Conservation (phyloP, 768 basidiomycete species). For the Udeniomyces megalosporus region DNA sequence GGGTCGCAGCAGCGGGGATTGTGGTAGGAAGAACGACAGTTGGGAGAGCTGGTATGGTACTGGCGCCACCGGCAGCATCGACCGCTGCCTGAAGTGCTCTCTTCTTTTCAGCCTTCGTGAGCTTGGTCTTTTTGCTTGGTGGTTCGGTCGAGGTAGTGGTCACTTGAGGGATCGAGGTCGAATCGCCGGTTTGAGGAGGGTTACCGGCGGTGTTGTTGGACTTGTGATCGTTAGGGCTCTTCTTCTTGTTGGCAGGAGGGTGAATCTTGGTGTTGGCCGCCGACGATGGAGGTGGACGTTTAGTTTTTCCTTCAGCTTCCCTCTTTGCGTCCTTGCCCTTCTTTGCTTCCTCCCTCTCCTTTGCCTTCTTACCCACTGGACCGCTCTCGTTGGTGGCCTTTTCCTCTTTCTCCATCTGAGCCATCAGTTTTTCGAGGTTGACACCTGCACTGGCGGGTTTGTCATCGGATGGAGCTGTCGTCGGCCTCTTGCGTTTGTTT, state of each 20-base stretch:
- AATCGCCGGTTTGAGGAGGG: background rate
- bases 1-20: background rate
- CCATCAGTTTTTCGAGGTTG: slow-evolving; percentile 17
- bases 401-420: slow-evolving; percentile 10
- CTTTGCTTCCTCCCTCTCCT: background rate
- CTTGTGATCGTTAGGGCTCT: background rate
- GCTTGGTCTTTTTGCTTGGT: background rate
- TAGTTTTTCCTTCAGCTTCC: background rate
- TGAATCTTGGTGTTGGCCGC: too few relatives aligned
- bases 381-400: background rate
- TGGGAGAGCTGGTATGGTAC: background rate
- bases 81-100: background rate
- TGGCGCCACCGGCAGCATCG: background rate
- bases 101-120: slow-evolving; percentile 1
- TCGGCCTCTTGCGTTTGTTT: slow-evolving; percentile 9
- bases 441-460: background rate
- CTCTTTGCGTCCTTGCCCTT: slow-evolving; percentile 9
- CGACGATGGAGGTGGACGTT: background rate
- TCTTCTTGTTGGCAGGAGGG: too few relatives aligned
- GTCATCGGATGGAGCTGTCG: background rate
- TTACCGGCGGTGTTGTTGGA: background rate
- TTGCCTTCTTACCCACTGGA: background rate
- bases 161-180: background rate
- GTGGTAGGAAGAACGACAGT: background rate
- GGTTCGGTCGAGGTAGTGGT: background rate